Conservation (phyloP, 73 alveolate genomes). For the Blepharisma japonicum region DNA sequence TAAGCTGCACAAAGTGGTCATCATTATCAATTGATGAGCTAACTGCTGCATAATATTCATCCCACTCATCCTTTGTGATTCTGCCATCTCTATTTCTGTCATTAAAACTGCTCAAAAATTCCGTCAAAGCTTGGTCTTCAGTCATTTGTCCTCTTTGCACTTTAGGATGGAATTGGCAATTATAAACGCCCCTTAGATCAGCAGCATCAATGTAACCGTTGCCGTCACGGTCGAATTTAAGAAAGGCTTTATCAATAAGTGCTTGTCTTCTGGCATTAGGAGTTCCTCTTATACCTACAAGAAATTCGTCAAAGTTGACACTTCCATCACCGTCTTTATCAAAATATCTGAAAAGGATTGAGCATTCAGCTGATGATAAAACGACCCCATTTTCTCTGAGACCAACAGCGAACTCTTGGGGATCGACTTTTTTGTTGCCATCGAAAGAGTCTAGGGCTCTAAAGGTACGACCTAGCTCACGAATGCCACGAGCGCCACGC, state of each 20-base stretch:
- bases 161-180: slow-evolving; percentile 85
- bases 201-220: slow-evolving; percentile 81
- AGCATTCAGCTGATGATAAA: slow-evolving; percentile 77
- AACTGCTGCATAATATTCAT: slow-evolving; percentile 94
- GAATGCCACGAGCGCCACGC: slow-evolving; percentile 74
- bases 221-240: slow-evolving; percentile 91
- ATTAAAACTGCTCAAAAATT: slow-evolving; percentile 80
- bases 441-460: slow-evolving; percentile 82
- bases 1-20: slow-evolving; percentile 92
- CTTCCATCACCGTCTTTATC: slow-evolving; percentile 82
- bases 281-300: slow-evolving; percentile 85
- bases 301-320: slow-evolving; percentile 86
- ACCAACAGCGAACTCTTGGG: slow-evolving; percentile 86
- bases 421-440: slow-evolving; percentile 84
- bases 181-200: slow-evolving; percentile 89
- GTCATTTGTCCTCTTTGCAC: slow-evolving; percentile 92
- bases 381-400: slow-evolving; percentile 84
- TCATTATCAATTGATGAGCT: slow-evolving; percentile 90
- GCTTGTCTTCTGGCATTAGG: slow-evolving; percentile 88
- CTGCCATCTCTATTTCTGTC: slow-evolving; percentile 90
- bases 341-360: slow-evolving; percentile 65
- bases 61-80: slow-evolving; percentile 88
- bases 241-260: slow-evolving; percentile 86
- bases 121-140: slow-evolving; percentile 86
- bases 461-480: slow-evolving; percentile 83